Evolutionary conservation across 352 stramenopile species (phyloP).

Genomic region (Phytophthora palmivora): DNA sequence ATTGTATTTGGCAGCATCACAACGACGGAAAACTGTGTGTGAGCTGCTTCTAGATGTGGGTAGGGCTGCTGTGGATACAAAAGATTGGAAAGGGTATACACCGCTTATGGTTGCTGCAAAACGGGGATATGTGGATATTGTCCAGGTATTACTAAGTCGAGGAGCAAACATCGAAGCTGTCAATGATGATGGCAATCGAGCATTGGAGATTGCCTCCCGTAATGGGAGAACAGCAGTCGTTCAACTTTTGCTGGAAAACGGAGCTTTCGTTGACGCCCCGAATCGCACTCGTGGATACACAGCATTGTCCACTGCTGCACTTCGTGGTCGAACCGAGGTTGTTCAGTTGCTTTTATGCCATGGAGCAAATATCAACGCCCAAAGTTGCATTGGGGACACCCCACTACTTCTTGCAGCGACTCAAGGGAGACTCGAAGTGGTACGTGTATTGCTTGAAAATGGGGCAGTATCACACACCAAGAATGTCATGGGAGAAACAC

Average conservation of each 20-base stretch:
- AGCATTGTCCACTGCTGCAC: conserved; percentile 30
- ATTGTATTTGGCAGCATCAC: conserved; percentile 29
- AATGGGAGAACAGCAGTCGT: conserved; percentile 25
- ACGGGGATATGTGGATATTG: conserved; percentile 25
- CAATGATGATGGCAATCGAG: conserved; percentile 33
- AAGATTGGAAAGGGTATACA: conserved; percentile 30
- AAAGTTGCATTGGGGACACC: conserved; percentile 34
- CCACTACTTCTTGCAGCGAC: conserved; percentile 33
- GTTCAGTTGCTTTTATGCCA: conserved; percentile 31
- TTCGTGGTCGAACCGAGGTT: conserved; percentile 24
- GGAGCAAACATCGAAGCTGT: conserved; percentile 28
- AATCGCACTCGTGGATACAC: conserved; percentile 39
- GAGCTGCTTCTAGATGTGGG: conserved; percentile 33
- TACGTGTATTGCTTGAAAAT: conserved; percentile 25
- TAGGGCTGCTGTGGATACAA: conserved; percentile 26
- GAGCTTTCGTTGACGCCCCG: conserved; percentile 31
- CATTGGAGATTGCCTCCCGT: conserved; percentile 35
- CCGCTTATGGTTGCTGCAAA: conserved; percentile 39
- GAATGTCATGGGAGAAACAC: conserved; percentile 33
- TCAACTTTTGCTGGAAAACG: conserved; percentile 26
- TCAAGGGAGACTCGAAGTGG: conserved; percentile 31
- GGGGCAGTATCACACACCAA: conserved; percentile 15
- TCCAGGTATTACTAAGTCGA: conserved; percentile 28
- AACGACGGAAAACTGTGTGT: conserved; percentile 27
- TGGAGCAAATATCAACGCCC: conserved; percentile 18